Evolutionary conservation across 305 asterid species (phyloP).

Genomic region (Solanum hybrid): DNA sequence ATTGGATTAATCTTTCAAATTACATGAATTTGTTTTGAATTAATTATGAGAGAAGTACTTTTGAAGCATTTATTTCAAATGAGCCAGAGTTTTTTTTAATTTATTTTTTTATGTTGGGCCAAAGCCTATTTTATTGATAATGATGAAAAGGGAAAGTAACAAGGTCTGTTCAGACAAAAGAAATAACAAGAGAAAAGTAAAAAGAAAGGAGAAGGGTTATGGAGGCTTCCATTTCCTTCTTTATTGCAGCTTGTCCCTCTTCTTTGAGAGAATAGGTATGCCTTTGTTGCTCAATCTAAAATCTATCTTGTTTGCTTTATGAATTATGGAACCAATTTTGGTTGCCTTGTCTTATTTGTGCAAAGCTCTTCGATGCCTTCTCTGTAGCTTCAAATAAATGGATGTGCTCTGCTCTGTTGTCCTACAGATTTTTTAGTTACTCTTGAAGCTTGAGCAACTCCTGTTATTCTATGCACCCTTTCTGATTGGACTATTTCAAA

Average conservation of each 20-base stretch:
- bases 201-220: background rate
- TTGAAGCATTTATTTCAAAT: background rate
- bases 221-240: background rate
- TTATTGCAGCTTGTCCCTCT: background rate
- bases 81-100: background rate
- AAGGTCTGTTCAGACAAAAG: background rate
- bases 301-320: background rate
- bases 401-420: background rate
- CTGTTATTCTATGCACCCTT: background rate
- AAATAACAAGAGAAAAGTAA: background rate
- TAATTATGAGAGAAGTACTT: background rate
- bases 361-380: background rate
- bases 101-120: background rate
- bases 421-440: background rate
- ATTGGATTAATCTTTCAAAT: background rate
- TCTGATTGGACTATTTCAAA: background rate
- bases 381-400: background rate
- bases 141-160: background rate
- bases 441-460: background rate
- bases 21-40: background rate
- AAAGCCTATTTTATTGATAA: background rate
- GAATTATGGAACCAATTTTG: background rate
- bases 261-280: background rate
- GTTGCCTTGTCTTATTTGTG: background rate
- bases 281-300: background rate